These are phyloP conservation scores for Clathrus columnatus DNA, from an alignment of 768 basidiomycete species.

Conservation along the genomic window DNA sequence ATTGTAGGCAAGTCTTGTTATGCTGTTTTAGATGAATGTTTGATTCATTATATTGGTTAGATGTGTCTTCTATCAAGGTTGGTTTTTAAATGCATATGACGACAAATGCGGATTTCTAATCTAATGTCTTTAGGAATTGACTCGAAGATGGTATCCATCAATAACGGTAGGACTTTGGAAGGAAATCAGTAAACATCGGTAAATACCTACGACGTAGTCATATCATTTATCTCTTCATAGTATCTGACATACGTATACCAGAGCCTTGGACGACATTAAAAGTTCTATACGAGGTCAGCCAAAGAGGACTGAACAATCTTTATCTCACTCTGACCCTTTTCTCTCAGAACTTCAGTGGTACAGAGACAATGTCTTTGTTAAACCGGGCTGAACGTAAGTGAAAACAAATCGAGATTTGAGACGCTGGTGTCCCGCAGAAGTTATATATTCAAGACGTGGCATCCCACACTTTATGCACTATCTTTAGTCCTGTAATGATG, in stretches of 20 bases:
- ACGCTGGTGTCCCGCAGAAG: too few relatives aligned
- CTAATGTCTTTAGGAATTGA: slow-evolving; percentile 53
- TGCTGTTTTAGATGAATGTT: not conserved
- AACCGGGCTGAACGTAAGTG: too few relatives aligned
- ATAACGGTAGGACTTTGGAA: slow-evolving; percentile 15
- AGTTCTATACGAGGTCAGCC: slow-evolving; percentile 60
- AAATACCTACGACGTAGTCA: slow-evolving; percentile 8
- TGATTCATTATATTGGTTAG: slow-evolving; percentile 27
- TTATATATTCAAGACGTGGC: too few relatives aligned
- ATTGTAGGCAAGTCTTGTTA: slow-evolving; percentile 54
- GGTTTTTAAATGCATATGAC: not conserved
- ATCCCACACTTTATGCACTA: too few relatives aligned
- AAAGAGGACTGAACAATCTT: too few relatives aligned
- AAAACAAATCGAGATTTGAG: too few relatives aligned
- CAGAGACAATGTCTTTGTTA: slow-evolving; percentile 60
- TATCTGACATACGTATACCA: slow-evolving; percentile 21
- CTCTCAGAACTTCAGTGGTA: slow-evolving; percentile 70
- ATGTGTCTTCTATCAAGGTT: slow-evolving; percentile 80
- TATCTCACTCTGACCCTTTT: not conserved
- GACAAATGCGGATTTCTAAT: not conserved
- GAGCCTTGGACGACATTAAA: slow-evolving; percentile 76
- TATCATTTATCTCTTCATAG: not conserved
- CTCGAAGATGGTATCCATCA: slow-evolving; percentile 61
- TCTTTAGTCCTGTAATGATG: too few relatives aligned
- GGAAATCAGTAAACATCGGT: slow-evolving; percentile 52